Evolutionary conservation across 129 eudicot genomes (phyloP), one percentile per base, ranked within the genome.

Genomic region (Escallonia herrerae): DNA sequence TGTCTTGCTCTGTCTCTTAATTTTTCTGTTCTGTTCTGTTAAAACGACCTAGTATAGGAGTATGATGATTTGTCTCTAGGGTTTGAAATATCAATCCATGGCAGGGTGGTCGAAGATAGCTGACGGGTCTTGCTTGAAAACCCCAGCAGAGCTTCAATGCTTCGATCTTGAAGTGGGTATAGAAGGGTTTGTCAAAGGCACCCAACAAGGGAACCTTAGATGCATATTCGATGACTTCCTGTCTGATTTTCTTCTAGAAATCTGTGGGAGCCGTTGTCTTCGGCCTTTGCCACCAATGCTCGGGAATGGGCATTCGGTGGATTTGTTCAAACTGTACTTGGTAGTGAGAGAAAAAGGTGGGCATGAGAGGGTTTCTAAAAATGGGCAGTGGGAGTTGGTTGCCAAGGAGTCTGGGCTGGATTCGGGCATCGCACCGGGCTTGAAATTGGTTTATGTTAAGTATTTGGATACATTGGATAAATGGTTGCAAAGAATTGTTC

Each of bases 271-370:
- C 50, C 43, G 39, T 15, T 75, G 77, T 51, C 60, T 78, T 47
- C 62, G 84, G 79, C 84, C 90, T 66, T 68, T 84, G 33, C 91
- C 87, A 8, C 82, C 91, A 12, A 72, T 81, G 84, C 79, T 86
- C 62, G 89, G 89, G 22, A 72, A 81, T 82, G 89, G 89, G 60
- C 62, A 77, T 41, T 43, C 77, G 0, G 77, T 84, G 58, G 89
- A 84, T 86, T 86, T 90, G 82, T 67, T 81, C 43, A 78, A 71
- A 68, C 78, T 87, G 46, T 82, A 79, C 62, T 60, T 82, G 58
- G 74, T 73, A 39, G 95, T 87, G 68, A 74, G 70, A 56, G 77
- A 79, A 42, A 74, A 76, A 58, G 85, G 90, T 72, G 95, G 95
- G 37, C 83, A 66, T 63, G 76, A 84, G 41, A 62, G 41, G 43